Evolutionary conservation across 176 grass and related monocot genomes (phyloP).

Genomic region (Poa annua): DNA sequence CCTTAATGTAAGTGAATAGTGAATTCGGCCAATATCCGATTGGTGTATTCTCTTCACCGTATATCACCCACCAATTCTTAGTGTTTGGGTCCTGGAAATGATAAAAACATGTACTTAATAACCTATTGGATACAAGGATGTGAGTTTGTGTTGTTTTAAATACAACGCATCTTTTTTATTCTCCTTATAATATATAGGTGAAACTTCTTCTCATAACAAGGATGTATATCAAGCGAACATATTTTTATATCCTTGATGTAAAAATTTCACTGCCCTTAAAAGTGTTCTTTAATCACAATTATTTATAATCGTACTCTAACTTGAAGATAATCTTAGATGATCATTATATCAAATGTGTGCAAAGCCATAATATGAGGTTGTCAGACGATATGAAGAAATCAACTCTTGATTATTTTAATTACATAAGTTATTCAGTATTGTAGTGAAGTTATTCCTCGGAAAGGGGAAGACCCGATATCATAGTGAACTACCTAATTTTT

Average conservation of each 20-base stretch:
- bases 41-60: background rate
- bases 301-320: background rate
- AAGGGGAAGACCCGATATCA: background rate
- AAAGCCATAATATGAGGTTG: too few species aligned
- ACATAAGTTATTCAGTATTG: background rate
- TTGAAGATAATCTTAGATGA: background rate
- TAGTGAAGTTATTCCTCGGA: background rate
- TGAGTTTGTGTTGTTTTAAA: background rate
- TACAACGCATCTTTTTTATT: background rate
- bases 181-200: background rate
- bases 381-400: background rate
- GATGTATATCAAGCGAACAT: background rate
- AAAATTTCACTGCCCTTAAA: background rate
- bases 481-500: background rate
- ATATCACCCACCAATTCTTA: slow-evolving; percentile 41
- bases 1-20: slow-evolving; percentile 21
- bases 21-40: slow-evolving; percentile 43
- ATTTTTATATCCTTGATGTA: background rate
- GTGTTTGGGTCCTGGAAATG: slow-evolving; percentile 25
- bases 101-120: background rate
- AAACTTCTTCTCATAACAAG: background rate
- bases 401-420: background rate
- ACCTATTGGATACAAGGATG: background rate
- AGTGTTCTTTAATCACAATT: background rate
- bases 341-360: background rate